Evolutionary conservation across 805 yeast genomes (phyloP).

Genomic region (Yarrowia sp.): DNA sequence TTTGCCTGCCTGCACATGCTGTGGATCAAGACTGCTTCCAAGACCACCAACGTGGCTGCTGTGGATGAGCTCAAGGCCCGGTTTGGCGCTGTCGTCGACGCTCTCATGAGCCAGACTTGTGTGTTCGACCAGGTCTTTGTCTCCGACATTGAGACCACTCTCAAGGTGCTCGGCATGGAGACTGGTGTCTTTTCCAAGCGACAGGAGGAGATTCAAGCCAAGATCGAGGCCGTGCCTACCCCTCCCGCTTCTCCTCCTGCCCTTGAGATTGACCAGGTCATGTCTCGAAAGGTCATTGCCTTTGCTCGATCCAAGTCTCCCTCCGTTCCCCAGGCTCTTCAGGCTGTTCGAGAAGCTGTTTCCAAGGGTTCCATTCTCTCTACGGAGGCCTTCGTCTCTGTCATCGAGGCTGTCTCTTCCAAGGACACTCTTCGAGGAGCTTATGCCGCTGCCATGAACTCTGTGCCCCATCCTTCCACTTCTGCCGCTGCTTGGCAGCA

Average conservation of each 20-base stretch:
- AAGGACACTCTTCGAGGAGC: constrained; percentile 23
- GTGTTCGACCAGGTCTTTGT: constrained; percentile 18
- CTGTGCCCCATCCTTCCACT: constrained; percentile 43
- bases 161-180: constrained; percentile 31
- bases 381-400: constrained; percentile 7
- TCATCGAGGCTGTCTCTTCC: constrained; percentile 22
- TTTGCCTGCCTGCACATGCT: constrained; percentile 28
- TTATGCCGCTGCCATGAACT: constrained; percentile 31
- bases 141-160: constrained; percentile 25
- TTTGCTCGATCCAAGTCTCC: constrained; percentile 24
- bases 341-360: constrained; percentile 6
- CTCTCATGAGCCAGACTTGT: constrained; percentile 31
- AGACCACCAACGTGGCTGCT: constrained; percentile 25
- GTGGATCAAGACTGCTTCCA: constrained; percentile 36
- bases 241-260: constrained; percentile 19
- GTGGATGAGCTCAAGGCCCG: constrained; percentile 36
- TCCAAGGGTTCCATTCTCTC: constrained; percentile 2
- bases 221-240: constrained; percentile 1
- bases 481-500: constrained; percentile 43
- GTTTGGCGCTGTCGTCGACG: constrained; percentile 27
- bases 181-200: constrained; percentile 5
- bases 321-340: constrained; percentile 15
- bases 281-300: constrained; percentile 24
- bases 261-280: background rate
- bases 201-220: constrained; percentile 23